Base-by-base conservation (phyloP, 768 basidiomycete species). In the Lanmaoa rubissima region DNA sequence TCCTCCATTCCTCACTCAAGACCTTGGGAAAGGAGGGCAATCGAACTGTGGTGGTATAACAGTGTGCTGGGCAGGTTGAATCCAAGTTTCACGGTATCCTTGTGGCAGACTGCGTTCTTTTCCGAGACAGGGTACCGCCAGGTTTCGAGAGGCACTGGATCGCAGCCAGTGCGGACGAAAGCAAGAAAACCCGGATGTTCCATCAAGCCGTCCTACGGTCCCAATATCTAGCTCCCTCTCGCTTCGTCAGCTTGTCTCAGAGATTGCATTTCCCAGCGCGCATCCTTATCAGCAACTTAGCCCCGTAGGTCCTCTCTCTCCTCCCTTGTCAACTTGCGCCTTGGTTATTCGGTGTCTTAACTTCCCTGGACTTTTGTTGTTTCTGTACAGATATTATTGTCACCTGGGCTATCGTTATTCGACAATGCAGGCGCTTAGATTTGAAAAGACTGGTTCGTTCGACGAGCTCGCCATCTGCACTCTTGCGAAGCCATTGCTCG, bases 381-480 rank as follows among this genome's bases (percentile, higher is more conserved):
- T 28, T 3, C 32, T n/a, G 19, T 28, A 31, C 35, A 63, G 63
- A 48, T 36, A 53, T 49, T 32, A 16, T n/a, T 14, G 16, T 9
- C 36, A 16, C 48, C 28, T n/a, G 14, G 32, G 19, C 54, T 53
- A 35, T 47, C 51, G 41, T 31, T 42, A 34, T 42, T 48, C 53
- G 2, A 65, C 39, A 6, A 73, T 74, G 72, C 69, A 67, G 36
- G 72, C 73, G 2, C 69, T 73, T 17, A 62, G 64, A 54, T 70
- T 73, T 42, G 68, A 71, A 36, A 64, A 65, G 52, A 66, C 66
- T 6, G 72, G 72, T 16, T 72, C 73, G 4, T 60, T 72, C 31
- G 64, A 73, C 43, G 56, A 64, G 2, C 63, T 73, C 10, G 41
- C 52, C 5, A 48, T 74, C 42, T 48, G 32, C n/a, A 60, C 60